Conservation (phyloP, 2,329 filamentous ascomycete species). For the Pseudocercospora cruenta region DNA sequence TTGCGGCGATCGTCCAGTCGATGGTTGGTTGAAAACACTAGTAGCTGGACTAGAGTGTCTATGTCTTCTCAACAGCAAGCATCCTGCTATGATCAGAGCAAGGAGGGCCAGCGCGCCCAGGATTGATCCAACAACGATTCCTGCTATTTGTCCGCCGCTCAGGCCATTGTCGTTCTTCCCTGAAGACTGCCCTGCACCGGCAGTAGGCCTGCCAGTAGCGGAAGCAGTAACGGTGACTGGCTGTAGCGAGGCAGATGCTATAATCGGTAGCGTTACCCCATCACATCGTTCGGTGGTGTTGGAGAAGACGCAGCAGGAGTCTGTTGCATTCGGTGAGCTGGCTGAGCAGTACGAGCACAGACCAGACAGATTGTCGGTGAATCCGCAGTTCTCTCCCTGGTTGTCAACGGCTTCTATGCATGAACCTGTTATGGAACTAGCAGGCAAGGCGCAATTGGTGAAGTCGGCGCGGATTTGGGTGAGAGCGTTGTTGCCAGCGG, state of each 20-base stretch:
- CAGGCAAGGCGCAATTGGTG: constrained; percentile 81
- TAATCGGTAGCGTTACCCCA: constrained; percentile 71
- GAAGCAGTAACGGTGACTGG: constrained; percentile 67
- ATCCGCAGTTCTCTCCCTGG: constrained; percentile 87
- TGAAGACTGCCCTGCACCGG: constrained; percentile 34
- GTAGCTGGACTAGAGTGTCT: constrained; percentile 63
- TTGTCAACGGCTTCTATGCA: constrained; percentile 80
- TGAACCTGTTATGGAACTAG: constrained; percentile 71
- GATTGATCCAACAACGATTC: constrained; percentile 82
- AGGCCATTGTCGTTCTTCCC: constrained; percentile 64
- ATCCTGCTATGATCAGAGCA: constrained; percentile 62
- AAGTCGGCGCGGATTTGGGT: constrained; percentile 89
- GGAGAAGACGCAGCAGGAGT: constrained; percentile 89
- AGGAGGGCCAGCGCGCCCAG: constrained; percentile 71
- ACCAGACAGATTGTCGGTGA: constrained; percentile 68
- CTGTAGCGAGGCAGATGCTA: constrained; percentile 63
- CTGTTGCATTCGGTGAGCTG: constrained; percentile 86
- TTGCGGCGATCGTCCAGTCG: constrained; percentile 56
- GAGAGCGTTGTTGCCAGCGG: constrained; percentile 66
- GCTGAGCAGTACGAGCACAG: constrained; percentile 85
- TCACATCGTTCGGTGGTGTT: constrained; percentile 73
- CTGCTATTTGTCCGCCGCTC: constrained; percentile 84
- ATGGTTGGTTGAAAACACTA: constrained; percentile 87
- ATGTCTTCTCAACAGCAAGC: constrained; percentile 62
- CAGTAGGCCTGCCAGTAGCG: constrained; percentile 40